These are phyloP conservation scores for Crithidia thermophila DNA, from an alignment of 208 protist genomes.

Conservation along the genomic window DNA sequence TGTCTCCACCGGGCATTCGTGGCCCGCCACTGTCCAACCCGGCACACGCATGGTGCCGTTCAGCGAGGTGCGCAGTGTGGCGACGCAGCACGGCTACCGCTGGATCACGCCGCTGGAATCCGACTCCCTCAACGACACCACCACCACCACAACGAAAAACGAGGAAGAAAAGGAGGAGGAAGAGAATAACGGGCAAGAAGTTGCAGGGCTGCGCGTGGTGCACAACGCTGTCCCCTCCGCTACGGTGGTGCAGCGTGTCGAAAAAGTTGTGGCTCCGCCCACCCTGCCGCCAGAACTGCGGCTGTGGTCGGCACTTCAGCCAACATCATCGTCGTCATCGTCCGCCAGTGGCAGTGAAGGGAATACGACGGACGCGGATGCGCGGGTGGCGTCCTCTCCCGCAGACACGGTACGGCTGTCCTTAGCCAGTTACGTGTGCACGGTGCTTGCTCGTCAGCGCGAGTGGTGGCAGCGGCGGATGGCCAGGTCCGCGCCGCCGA, in stretches of 20 bases:
- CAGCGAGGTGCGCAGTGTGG: conserved; percentile 28
- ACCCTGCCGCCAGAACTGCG: conserved; percentile 9
- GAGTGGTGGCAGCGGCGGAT: conserved; percentile 10
- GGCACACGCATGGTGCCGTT: conserved; percentile 44
- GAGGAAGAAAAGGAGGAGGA: not conserved
- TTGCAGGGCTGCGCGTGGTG: conserved; percentile 7
- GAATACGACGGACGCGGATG: no score
- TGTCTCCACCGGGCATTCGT: conserved; percentile 36
- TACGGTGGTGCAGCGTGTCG: conserved; percentile 1
- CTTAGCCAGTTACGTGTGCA: conserved; percentile 20
- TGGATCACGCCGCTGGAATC: conserved; percentile 43
- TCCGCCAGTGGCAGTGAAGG: no score
- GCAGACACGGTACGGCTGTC: not conserved
- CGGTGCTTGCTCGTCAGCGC: conserved; percentile 8
- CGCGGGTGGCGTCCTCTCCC: not conserved
- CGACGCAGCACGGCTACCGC: conserved; percentile 11
- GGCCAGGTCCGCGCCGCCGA: not conserved
- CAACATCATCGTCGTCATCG: not conserved
- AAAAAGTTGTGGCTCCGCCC: not conserved
- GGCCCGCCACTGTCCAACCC: conserved; percentile 48
- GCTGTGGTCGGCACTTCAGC: conserved; percentile 9
- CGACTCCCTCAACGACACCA: not conserved
- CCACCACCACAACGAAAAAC: not conserved
- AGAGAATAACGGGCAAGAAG: not conserved
- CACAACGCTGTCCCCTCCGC: not conserved